Base-by-base conservation (phyloP, 1,139 yeast genomes). In the Schizosaccharomyces versatilis region DNA sequence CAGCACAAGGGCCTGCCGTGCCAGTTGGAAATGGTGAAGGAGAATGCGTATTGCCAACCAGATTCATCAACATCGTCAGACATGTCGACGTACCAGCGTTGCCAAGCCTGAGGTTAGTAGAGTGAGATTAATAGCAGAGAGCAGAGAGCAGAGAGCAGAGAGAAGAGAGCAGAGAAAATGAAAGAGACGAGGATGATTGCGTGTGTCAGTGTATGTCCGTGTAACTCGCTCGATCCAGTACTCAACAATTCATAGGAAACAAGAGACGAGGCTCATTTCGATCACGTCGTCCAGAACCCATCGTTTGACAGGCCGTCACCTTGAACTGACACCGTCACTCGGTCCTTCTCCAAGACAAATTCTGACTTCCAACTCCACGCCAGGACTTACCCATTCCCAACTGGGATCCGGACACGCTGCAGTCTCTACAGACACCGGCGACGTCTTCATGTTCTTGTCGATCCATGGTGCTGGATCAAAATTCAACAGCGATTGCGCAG, bases 11-110 rank as follows among this genome's bases (percentile, higher is more conserved):
- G 72, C 14, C 65, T 60, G 1, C 71, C 72, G 54, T 69, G 68
- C 74, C 74, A 71, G 15, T 59, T 60, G 36, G 56, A 51, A 1
- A 68, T 61, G 14, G 66, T 60, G 60, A 71, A 71, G 17, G 65
- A 56, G 62, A 69, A 62, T 40, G 81, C 73, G 62, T 82, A 82
- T 32, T 76, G 66, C 90, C 93, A 82, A 1, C 93, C 93, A 60
- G 79, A 81, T 60, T 80, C 85, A 64, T 82, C 93, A 14, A 80
- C 78, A 61, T 81, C 86, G 52, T 73, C 72, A 40, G 75, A 68
- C 93, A 81, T 81, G 60, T 80, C 72, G 9, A 80, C 77, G 61
- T 79, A 79, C 93, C 90, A 82, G 38, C 70, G 66, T 41, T 72
- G 71, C 93, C 93, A 82, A 36, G 68, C 54, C 54, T 51, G 40